phyloP scores from a whole-genome alignment of 78 protist species.

The Cavenderia fasciculata region DNA sequence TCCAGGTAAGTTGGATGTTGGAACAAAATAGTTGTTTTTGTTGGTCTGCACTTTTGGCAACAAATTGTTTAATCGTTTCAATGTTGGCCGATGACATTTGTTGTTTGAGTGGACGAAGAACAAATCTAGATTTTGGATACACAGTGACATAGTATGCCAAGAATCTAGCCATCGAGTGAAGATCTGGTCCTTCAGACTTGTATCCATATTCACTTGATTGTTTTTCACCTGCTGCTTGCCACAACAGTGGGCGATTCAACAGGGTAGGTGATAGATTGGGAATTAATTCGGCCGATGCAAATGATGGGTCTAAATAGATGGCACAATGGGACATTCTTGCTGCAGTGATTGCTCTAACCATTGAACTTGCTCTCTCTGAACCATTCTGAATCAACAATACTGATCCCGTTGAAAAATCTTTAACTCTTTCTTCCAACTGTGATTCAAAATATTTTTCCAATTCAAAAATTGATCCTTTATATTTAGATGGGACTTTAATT shows the following conservation, averaged over 20 bases:
- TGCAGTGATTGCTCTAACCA: not conserved
- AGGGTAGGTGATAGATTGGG: not conserved
- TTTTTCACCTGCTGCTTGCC: conserved; percentile 42
- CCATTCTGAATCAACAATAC: conserved; percentile 15
- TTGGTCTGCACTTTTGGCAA: not conserved
- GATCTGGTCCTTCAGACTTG: not conserved
- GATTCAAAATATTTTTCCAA: not conserved
- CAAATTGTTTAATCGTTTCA: not conserved
- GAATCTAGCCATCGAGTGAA: not conserved
- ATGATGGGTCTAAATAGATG: not conserved
- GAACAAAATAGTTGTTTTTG: not conserved
- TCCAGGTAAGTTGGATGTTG: conserved; percentile 9
- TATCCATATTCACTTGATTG: not conserved
- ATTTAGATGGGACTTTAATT: not conserved
- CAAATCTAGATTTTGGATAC: conserved; percentile 17
- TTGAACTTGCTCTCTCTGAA: not conserved
- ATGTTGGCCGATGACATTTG: not conserved
- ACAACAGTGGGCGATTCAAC: not conserved
- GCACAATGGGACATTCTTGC: conserved; percentile 30
- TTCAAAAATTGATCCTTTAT: not conserved
- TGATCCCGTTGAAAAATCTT: not conserved
- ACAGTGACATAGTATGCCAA: not conserved
- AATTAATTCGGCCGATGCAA: not conserved
- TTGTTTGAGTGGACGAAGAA: not conserved
- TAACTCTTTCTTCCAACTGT: not conserved